Base-by-base conservation (phyloP, 768 basidiomycete species). In the Boletus eberwhitei region DNA sequence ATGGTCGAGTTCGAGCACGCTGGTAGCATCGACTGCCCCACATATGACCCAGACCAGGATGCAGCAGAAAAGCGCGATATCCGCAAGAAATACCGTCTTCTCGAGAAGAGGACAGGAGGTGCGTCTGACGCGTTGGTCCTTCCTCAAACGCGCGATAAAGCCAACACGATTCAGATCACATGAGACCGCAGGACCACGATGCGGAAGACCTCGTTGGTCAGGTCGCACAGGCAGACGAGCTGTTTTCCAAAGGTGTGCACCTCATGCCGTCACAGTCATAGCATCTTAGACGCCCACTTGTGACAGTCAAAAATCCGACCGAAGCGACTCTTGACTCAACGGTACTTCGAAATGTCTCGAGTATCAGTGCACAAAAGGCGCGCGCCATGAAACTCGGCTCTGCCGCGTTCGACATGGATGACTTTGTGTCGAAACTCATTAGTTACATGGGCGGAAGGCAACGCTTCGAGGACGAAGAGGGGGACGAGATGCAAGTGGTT, bases 291-390 rank as follows among this genome's bases (percentile, higher is more conserved):
- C 38, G 40, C 56, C 39, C 29, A 3, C 21, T n/a, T 35, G 32
- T 42, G 2, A 37, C 56, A 87, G 90, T 93, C 52, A 84, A 84
- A 67, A 86, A 85, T 19, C 88, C 93, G 0, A 86, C 88, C 48
- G 93, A 97, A 64, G 95, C 96, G 4, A 87, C 90, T 0, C 80
- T 98, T 12, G 97, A 98, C 70, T 93, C 96, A 0, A 78, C 81
- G 39, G 79, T 95, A 22, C 81, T 98, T 26, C 71, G 89, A 2
- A 82, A 84, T 66, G 84, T 88, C 12, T 87, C 91, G 4, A 87
- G 83, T 55, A 82, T 92, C 62, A 84, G 88, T 41, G 87, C 90
- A 2, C 85, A 87, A 61, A 88, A 95, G 67, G 94, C 94, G n/a
- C 88, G 91, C 31, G 85, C 86, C 31, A 87, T 96, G 84, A 93